Conservation (phyloP, 352 stramenopile species). For the Pythium plurisporium region DNA sequence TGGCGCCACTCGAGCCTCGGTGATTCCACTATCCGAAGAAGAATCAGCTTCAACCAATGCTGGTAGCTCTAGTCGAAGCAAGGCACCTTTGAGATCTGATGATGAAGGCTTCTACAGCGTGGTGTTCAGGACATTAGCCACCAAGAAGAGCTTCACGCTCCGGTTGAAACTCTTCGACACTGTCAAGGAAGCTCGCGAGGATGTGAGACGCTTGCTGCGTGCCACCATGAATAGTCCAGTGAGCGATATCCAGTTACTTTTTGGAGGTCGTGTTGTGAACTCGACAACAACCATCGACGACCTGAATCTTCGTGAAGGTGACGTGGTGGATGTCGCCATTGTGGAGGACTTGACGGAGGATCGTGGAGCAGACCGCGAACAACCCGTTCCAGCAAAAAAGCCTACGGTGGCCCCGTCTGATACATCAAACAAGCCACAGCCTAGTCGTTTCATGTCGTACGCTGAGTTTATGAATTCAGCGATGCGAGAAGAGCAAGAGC, state of each 20-base stretch:
- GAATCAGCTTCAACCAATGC: constrained; percentile 18
- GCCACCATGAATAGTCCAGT: constrained; percentile 39
- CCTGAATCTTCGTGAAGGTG: constrained; percentile 55
- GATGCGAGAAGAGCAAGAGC: constrained; percentile 37
- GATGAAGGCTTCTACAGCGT: constrained; percentile 56
- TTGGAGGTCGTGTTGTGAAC: constrained; percentile 55
- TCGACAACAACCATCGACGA: constrained; percentile 41
- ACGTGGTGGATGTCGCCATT: constrained; percentile 65
- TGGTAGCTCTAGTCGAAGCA: constrained; percentile 5
- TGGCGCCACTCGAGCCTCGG: constrained; percentile 35
- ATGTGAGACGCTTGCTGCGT: constrained; percentile 57
- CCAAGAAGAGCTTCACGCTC: constrained; percentile 67
- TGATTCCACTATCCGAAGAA: constrained; percentile 53
- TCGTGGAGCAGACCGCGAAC: background rate
- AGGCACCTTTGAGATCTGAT: constrained; percentile 34
- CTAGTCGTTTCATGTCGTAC: constrained; percentile 69
- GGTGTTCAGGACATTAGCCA: constrained; percentile 59
- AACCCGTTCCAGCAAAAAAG: background rate
- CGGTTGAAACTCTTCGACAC: constrained; percentile 44
- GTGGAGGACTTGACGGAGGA: constrained; percentile 36
- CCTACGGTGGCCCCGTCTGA: background rate
- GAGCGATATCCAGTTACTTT: constrained; percentile 55
- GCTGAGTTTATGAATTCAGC: constrained; percentile 72
- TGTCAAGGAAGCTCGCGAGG: constrained; percentile 47
- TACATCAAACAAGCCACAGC: constrained; percentile 12